Base-by-base conservation (phyloP, 768 basidiomycete species). In the Calocera viscosa region DNA sequence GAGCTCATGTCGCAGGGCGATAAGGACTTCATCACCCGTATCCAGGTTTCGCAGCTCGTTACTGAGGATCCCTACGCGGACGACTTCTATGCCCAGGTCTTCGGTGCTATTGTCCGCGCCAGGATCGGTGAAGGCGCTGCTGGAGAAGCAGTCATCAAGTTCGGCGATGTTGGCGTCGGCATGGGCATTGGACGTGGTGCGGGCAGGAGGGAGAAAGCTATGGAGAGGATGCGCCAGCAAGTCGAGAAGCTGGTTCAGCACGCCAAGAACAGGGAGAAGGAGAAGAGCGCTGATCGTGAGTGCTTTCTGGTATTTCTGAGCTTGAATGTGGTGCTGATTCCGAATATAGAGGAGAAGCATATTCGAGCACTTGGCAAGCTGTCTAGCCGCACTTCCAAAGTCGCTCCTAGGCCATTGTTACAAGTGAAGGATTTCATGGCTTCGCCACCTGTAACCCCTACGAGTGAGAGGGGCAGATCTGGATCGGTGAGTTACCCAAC, bases 1-100 rank as follows among this genome's bases (percentile, higher is more conserved):
- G 91, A 94, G 75, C 82, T 94, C 39, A 95, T 95, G 93, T 93
- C 92, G 1, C 92, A 94, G 77, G 94, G 91, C 12, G 96, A 99
- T 81, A 98, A 98, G 78, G 96, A 98, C 74, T 99, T 98, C 74
- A 98, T 99, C 77, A 98, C 96, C 38, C 87, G 96, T 28, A 98
- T 99, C 69, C 96, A 99, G 76, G 91, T 99, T 35, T 97, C 95
- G 1, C 96, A 98, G 73, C 88, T 98, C 43, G 94, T 96, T 49
- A 95, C 94, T 5, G 88, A 91, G 73, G 96, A 99, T 77, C 96
- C 96, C 0, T 98, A 95, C 76, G 86, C 91, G 34, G 95, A 98
- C 70, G 96, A 99, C 75, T 99, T 97, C 75, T 99, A 99, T 73
- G 96, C 94, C 12, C 94, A 98, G 76, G 94, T 97, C 1, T 94